Base-by-base conservation (phyloP, 2,329 filamentous ascomycete genomes). In the Phaeosphaeria sp. region DNA sequence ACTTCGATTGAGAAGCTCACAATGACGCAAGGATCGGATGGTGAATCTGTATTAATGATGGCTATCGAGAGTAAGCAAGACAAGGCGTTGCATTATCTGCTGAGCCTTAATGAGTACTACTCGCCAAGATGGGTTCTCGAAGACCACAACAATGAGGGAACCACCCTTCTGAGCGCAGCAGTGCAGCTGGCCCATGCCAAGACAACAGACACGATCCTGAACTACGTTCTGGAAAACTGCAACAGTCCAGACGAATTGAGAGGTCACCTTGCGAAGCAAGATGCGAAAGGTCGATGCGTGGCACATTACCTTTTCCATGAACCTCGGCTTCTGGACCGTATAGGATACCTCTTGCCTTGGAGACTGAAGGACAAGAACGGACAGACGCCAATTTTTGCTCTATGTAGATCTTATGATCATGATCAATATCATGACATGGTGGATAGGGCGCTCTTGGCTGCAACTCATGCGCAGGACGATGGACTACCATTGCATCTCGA, bases 301-400 rank as follows among this genome's bases (percentile, higher is more conserved):
- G 95, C 90, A n/a, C 95, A 99, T 77, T 99, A 99, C 75, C 83
- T 99, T 17, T 99, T 99, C 79, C 91, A 97, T 71, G 89, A 92
- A 9, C 95, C 95, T 1, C 84, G 86, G 52, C 82, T 99, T 20
- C 95, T 99, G 65, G 80, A 83, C 46, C 84, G 85, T 54, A 89
- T 98, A 59, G 93, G 93, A 1, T 84, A 85, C 58, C 79, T 94
- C 64, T 82, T 99, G 52, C 91, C 92, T 9, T 99, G 95, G 95
- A 86, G 88, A 56, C 87, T 96, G 76, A 92, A 90, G 65, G 95
- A 99, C 77, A 96, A 93, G 75, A 97, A 98, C 72, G 95, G 95
- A 0, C 95, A 98, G 77, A 99, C 96, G n/a, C 96, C 95, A 1
- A 81, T 99, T 9, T 98, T 99, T 75, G 95, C 95, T 1, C 83